A percentile compares a stretch with the other conserved stretches of the same genome.
phyloP scores from a whole-genome alignment of 768 basidiomycete species.

The Epithele typhae region DNA sequence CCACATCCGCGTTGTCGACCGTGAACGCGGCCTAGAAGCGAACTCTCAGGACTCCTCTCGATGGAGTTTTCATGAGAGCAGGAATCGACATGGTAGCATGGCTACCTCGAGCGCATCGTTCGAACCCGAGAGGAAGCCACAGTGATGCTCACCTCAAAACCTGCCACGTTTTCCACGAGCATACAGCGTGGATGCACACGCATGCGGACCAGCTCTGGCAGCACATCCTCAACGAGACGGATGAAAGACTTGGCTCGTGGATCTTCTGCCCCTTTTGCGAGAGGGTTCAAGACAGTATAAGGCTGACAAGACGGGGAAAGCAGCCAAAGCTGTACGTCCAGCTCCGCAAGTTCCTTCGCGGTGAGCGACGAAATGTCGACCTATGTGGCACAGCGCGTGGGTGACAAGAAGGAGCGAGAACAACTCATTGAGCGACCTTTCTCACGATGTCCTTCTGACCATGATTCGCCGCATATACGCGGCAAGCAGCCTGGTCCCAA shows the following conservation, averaged over 20 bases:
- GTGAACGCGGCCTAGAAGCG: too few relatives aligned
- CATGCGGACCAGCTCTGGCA: constrained; percentile 49
- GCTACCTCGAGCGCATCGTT: too few relatives aligned
- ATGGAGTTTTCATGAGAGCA: neutral
- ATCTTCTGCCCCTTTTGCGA: constrained; percentile 65
- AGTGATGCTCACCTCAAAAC: constrained; percentile 71
- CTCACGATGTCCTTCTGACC: constrained; percentile 39
- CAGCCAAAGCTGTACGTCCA: constrained; percentile 66
- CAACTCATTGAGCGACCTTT: constrained; percentile 38
- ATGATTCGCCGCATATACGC: constrained; percentile 64
- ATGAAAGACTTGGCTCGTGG: constrained; percentile 75
- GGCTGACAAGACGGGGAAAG: constrained; percentile 83
- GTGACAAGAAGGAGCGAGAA: neutral
- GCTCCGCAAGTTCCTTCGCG: constrained; percentile 39
- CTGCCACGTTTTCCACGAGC: constrained; percentile 78
- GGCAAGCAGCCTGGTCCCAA: constrained; percentile 74
- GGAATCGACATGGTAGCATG: neutral
- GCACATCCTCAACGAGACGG: constrained; percentile 57
- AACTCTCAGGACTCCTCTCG: too few relatives aligned
- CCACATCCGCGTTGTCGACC: too few relatives aligned
- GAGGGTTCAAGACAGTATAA: constrained; percentile 74
- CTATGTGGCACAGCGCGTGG: constrained; percentile 27
- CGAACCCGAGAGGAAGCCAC: too few relatives aligned
- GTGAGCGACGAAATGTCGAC: constrained; percentile 57
- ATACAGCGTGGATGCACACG: constrained; percentile 51